phyloP scores from a whole-genome alignment of 805 yeast species.

The Candida khao-thaluensis region DNA sequence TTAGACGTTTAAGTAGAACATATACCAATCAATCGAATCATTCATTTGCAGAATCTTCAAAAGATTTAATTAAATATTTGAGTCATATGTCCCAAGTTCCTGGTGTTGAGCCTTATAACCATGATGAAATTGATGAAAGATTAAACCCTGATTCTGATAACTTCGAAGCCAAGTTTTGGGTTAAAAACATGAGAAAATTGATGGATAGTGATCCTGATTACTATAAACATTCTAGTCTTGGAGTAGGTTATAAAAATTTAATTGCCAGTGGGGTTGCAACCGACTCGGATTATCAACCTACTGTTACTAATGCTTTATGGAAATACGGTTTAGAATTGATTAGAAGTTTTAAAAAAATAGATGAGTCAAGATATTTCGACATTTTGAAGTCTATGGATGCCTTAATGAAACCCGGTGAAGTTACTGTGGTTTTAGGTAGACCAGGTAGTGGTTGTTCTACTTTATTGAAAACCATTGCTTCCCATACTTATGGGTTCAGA shows the following conservation, averaged over 20 bases:
- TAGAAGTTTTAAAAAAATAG: conserved; percentile 7
- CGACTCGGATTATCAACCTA: conserved; percentile 62
- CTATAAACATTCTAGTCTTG: conserved; percentile 55
- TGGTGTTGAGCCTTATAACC: conserved; percentile 35
- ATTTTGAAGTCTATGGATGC: conserved; percentile 28
- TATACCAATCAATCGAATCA: conserved; percentile 15
- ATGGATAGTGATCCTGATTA: conserved; percentile 53
- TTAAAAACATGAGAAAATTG: conserved; percentile 55
- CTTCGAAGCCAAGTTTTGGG: conserved; percentile 60
- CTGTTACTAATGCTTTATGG: conserved; percentile 43
- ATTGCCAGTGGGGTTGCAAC: conserved; percentile 60
- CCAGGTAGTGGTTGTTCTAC: conserved; percentile 44
- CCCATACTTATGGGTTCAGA: conserved; percentile 35
- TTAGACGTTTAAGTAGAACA: conserved; percentile 18
- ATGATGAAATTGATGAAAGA: conserved; percentile 30
- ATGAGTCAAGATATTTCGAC: conserved; percentile 15
- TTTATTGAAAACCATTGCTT: conserved; percentile 36
- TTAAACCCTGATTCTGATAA: conserved; percentile 54
- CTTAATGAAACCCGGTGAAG: conserved; percentile 33
- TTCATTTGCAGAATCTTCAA: conserved; percentile 14
- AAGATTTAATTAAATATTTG: conserved; percentile 36
- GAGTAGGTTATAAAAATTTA: conserved; percentile 53
- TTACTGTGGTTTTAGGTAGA: conserved; percentile 39
- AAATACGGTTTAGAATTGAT: conserved; percentile 16
- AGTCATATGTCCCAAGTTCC: conserved; percentile 46